phyloP scores from a whole-genome alignment of 169 alveolate species.

The Plasmodium gallinaceum region DNA sequence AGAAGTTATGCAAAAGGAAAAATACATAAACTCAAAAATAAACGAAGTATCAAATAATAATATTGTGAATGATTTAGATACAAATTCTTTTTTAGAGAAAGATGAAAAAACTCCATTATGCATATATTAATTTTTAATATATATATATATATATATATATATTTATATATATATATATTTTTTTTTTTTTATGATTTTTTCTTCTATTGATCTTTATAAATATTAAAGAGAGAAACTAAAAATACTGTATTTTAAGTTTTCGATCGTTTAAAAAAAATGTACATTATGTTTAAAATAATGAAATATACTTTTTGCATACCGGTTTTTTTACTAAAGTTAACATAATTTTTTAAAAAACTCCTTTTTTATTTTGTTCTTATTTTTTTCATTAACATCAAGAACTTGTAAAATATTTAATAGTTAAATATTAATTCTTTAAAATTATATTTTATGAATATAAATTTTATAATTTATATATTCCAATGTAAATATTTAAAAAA shows the following conservation, averaged over 20 bases:
- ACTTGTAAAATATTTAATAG: too few relatives aligned
- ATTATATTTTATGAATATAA: too few relatives aligned
- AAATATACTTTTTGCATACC: too few relatives aligned
- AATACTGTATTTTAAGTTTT: too few relatives aligned
- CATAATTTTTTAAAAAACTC: neutral
- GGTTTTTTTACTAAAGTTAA: too few relatives aligned
- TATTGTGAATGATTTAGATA: too few relatives aligned
- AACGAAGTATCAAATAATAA: neutral
- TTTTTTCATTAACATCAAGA: neutral
- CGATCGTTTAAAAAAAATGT: too few relatives aligned
- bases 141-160: neutral
- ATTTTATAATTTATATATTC: too few relatives aligned
- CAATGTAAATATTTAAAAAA: too few relatives aligned
- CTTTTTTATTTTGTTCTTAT: neutral
- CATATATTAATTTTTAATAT: neutral
- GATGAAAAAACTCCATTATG: neutral
- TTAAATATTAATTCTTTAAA: too few relatives aligned
- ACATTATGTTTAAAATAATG: too few relatives aligned
- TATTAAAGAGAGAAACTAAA: neutral
- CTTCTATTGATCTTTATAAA: neutral
- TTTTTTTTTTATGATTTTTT: neutral
- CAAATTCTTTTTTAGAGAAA: neutral
- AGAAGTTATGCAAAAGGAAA: slow-evolving; percentile 15
- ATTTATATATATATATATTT: neutral
- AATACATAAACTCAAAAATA: neutral